These are phyloP conservation scores for Ceratocystis colombiana DNA, from an alignment of 2,329 filamentous ascomycete species.

Conservation along the genomic window DNA sequence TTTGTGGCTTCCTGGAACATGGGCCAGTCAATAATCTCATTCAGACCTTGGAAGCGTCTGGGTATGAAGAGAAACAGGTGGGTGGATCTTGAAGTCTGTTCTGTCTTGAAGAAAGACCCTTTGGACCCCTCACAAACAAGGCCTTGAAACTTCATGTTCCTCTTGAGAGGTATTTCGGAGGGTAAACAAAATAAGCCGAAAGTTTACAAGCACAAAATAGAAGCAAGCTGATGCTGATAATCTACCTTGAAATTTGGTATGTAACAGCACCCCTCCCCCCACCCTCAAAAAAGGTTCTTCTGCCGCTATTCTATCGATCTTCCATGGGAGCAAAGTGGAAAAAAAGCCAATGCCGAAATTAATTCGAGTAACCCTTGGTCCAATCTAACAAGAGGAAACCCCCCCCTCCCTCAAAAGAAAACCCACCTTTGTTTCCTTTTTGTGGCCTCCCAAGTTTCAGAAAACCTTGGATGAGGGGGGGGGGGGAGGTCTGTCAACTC, in stretches of 20 bases:
- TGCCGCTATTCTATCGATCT: slow-evolving; percentile 1
- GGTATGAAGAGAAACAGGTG: too few relatives aligned
- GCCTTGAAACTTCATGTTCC: neutral
- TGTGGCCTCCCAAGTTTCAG: slow-evolving; percentile 2
- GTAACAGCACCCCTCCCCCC: neutral
- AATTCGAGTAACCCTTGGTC: neutral
- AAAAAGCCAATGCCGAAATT: slow-evolving; percentile 2
- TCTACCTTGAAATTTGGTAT: neutral
- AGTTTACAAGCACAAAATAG: neutral
- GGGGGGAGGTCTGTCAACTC: neutral
- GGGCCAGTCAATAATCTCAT: neutral
- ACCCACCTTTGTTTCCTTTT: slow-evolving; percentile 8
- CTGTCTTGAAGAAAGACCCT: too few relatives aligned
- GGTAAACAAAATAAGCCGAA: neutral
- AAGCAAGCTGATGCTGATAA: neutral
- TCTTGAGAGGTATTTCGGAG: neutral
- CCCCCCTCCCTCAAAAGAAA: too few relatives aligned
- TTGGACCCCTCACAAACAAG: neutral
- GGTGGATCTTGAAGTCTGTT: too few relatives aligned
- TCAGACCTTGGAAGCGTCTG: too few relatives aligned
- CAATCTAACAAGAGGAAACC: neutral
- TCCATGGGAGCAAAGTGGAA: neutral
- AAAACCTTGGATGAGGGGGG: neutral
- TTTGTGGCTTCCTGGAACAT: neutral
- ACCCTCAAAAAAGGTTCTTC: slow-evolving; percentile 9